Conservation (phyloP, 2,329 filamentous ascomycete species). For the Trichophyton benhamiae region DNA sequence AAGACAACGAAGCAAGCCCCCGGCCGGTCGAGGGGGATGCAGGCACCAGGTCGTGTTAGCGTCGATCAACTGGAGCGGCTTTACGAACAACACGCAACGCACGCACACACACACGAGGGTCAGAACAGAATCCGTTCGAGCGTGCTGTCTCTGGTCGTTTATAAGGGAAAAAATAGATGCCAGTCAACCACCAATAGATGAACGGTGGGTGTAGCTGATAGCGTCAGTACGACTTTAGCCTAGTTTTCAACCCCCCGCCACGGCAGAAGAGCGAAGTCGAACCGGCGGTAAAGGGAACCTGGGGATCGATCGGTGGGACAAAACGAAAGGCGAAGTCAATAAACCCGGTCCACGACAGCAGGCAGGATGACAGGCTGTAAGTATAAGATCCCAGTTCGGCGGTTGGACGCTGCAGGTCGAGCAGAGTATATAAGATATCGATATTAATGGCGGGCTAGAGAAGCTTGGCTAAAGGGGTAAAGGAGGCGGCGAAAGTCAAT, state of each 20-base stretch:
- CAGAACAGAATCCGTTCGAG: background rate
- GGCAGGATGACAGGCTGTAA: background rate
- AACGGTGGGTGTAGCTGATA: background rate
- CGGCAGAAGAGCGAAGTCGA: background rate
- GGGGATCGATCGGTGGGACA: background rate
- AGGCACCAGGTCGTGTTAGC: slow-evolving; percentile 1
- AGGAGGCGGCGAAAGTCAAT: slow-evolving; percentile 4
- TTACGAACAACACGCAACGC: slow-evolving; percentile 1
- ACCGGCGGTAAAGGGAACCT: background rate
- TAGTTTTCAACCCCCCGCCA: background rate
- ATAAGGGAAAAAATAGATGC: background rate
- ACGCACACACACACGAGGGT: background rate
- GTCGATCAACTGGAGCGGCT: background rate
- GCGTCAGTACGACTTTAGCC: background rate
- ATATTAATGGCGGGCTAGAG: background rate
- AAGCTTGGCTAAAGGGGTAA: background rate
- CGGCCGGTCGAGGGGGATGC: slow-evolving; percentile 1
- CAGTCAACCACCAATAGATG: background rate
- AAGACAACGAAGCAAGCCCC: background rate
- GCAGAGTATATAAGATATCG: background rate
- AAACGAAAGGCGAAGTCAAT: background rate
- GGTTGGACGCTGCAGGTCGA: background rate
- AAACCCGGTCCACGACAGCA: background rate
- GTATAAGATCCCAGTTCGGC: background rate
- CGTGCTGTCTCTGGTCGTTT: background rate